Base-by-base conservation (phyloP, 306 rosid species). In the Acacia crassicarpa region DNA sequence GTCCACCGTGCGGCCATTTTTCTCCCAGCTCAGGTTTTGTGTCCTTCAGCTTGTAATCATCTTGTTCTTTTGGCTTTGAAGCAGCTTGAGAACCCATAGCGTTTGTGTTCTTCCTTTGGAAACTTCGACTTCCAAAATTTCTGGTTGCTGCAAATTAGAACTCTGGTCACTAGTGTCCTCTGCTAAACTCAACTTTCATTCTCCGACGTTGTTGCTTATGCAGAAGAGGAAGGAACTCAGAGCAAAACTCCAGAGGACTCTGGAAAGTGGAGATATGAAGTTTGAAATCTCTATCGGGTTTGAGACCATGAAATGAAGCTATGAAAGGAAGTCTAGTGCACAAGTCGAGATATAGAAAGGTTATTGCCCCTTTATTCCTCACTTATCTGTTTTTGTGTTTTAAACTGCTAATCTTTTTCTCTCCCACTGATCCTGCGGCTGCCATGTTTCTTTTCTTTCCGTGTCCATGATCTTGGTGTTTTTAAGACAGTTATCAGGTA, bases 1-100 rank as follows among this genome's bases (percentile, higher is more conserved):
- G 44, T 68, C 94, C 94, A 25, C 92, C 90, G 45, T 90, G 88
- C 0, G 94, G 92, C 94, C 94, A 90, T 56, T 91, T 82, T 65
- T 90, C 94, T 43, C 92, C 94, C 0, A 90, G 89, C 82, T 80
- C 82, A 19, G 92, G 94, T 22, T 90, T 90, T 7, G 89, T 90
- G 80, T 90, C 92, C 78, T 90, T 90, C 74, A 90, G 17, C 58
- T 86, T 85, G 85, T 90, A 90, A 48, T 90, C 94, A 62, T 88
- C 92, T 51, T 80, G 84, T 9, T 49, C 79, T 41, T 77, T 82
- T 33, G 86, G 58, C 27, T 72, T 72, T 46, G 76, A 23, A 71
- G 74, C 83, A 12, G 85, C 82, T 66, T 78, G 82, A 23, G 90
- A 66, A 70, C 86, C 62, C 90, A 86, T 89, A 62, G 70, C 5